Base-by-base conservation (phyloP, 225 moss, liverwort and hornwort species). In the Ulota crispa region DNA sequence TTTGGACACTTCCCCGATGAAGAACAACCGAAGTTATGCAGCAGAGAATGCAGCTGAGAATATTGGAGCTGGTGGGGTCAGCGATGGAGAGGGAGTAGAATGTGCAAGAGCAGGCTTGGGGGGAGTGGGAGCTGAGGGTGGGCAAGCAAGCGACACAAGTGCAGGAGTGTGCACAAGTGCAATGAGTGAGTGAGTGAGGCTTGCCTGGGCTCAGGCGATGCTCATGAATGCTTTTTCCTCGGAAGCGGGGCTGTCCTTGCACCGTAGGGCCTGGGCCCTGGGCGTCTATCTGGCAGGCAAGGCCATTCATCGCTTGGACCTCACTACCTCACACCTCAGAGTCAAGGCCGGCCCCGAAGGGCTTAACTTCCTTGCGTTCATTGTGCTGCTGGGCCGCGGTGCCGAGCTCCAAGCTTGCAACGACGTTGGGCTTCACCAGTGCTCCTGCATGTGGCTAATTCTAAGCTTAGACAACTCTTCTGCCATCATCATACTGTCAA, bases 221-320 rank as follows among this genome's bases (percentile, higher is more conserved):
- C 47, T 79, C 86, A 86, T 86, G 41, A 86, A 86, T 70, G 83
- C 73, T 64, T 64, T 82, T 80, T 80, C 42, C 75, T 75, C 63
- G 39, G 42, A 62, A 18, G 5, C 18, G 30, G 37, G 20, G 2
- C 76, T 80, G 55, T 68, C 19, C 34, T 56, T 23, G 13, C 7
- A n/a, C 26, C 10, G 23, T 21, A n/a, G 13, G 2, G 4, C 45
- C 45, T 43, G 43, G 43, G 71, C 47, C 71, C 70, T 32, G 70
- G 69, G 15, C 59, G 12, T 43, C 43, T 12, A 45, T 50, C 50
- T 14, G 45, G 12, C 50, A 16, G 50, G 50, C 50, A 79, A 70
- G 31, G 78, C 64, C 75, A n/a, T n/a, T n/a, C n/a, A 1, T 4
- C 41, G 42, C 75, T 8, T 70, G 57, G 70, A 70, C 34, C 34